Evolutionary conservation across 148 eudicot genomes (phyloP).

Genomic region (Bassia scoparia): DNA sequence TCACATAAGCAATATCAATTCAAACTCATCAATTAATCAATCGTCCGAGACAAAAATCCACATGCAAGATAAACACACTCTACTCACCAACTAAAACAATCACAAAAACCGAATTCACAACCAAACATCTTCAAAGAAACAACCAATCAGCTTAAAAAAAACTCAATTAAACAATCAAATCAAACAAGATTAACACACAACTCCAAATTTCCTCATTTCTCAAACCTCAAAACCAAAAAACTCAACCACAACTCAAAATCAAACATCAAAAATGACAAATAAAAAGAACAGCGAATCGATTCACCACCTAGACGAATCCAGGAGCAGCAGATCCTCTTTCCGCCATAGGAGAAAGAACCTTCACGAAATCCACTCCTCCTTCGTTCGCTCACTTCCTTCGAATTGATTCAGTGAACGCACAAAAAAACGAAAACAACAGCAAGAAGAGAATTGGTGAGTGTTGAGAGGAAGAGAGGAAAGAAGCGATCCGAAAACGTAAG

Average conservation of each 20-base stretch:
- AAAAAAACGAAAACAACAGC: no score
- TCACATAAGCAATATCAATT: neutral
- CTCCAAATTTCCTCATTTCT: neutral
- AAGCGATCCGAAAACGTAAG: constrained; percentile 21
- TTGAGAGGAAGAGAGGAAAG: neutral
- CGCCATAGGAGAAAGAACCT: constrained; percentile 29
- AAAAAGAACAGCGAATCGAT: constrained; percentile 5
- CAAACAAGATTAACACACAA: neutral
- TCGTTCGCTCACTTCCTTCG: no score
- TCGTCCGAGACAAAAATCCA: neutral
- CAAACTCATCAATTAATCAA: neutral
- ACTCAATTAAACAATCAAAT: neutral
- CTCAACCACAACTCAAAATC: neutral
- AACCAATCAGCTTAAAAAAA: no score
- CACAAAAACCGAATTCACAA: neutral
- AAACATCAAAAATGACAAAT: neutral
- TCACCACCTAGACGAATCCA: constrained; percentile 41
- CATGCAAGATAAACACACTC: constrained; percentile 8
- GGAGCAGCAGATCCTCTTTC: constrained; percentile 34
- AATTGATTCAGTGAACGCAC: no score
- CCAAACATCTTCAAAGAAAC: no score
- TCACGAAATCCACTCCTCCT: constrained; percentile 5
- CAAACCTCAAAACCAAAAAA: neutral
- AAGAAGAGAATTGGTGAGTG: constrained; percentile 20
- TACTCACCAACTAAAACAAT: neutral